These are phyloP conservation scores for Drechslerella coelobrocha DNA, from an alignment of 2,329 filamentous ascomycete species.

Conservation along the genomic window DNA sequence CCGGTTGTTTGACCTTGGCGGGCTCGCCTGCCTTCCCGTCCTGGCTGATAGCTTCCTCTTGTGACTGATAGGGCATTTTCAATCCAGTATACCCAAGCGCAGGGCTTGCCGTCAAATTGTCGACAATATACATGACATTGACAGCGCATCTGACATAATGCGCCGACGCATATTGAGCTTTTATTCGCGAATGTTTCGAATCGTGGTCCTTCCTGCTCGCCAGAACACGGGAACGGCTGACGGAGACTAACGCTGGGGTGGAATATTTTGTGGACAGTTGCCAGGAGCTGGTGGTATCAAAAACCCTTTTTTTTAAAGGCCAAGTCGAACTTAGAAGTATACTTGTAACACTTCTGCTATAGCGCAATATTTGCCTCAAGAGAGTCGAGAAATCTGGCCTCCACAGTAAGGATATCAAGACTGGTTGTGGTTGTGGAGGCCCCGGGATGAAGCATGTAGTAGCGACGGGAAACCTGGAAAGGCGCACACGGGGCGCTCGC, in stretches of 20 bases:
- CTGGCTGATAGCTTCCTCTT: constrained; percentile 37
- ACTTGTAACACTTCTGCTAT: too few species aligned
- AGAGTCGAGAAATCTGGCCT: background rate
- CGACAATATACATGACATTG: too few species aligned
- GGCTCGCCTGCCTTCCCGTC: constrained; percentile 37
- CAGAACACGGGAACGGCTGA: background rate
- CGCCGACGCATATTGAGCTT: background rate
- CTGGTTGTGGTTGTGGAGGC: constrained; percentile 4
- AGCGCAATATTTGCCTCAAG: too few species aligned
- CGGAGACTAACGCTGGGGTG: background rate
- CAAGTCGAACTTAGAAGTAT: too few species aligned
- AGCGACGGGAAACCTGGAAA: background rate
- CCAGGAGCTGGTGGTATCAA: too few species aligned
- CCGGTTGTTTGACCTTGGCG: constrained; percentile 38
- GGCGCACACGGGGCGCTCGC: constrained; percentile 34
- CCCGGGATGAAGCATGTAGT: constrained; percentile 23
- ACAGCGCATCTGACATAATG: constrained; percentile 6
- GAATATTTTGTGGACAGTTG: background rate
- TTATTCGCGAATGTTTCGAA: background rate
- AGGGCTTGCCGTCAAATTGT: background rate
- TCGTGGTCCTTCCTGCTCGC: background rate
- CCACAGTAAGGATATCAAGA: background rate
- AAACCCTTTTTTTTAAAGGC: too few species aligned
- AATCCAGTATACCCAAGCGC: constrained; percentile 33
- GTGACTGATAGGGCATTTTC: constrained; percentile 34